A percentile compares a stretch with the other conserved stretches of the same genome.
phyloP scores from a whole-genome alignment of 805 yeast species.

The Saccharomycopsis amapae region DNA sequence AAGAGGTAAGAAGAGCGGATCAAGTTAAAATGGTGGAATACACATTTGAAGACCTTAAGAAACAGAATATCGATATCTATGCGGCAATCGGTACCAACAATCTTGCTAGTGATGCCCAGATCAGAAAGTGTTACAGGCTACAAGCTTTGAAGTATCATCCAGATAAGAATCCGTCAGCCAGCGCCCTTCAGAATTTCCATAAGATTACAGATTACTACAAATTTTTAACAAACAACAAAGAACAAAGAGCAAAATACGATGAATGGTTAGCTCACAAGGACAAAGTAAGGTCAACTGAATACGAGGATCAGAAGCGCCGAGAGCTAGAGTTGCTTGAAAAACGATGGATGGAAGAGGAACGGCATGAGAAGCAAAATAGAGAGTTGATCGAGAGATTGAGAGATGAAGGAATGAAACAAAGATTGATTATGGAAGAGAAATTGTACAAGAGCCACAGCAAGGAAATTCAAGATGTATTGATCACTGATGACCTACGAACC shows the following conservation, averaged over 20 bases:
- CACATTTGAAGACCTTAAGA: constrained; percentile 4
- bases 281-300: not conserved
- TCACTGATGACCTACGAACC: constrained; percentile 2
- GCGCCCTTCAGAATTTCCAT: constrained; percentile 48
- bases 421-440: not conserved
- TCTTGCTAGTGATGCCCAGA: constrained; percentile 7
- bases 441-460: not conserved
- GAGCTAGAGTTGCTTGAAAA: constrained; percentile 24
- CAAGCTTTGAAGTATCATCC: constrained; percentile 53
- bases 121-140: constrained; percentile 13
- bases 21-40: no score
- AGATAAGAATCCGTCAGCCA: constrained; percentile 49
- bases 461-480: not conserved
- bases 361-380: constrained; percentile 22
- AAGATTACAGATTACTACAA: constrained; percentile 63
- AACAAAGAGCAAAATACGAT: constrained; percentile 59
- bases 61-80: constrained; percentile 9
- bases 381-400: constrained; percentile 26
- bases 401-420: constrained; percentile 18
- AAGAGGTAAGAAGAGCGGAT: no score
- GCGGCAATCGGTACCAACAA: constrained; percentile 11
- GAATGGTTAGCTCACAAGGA: constrained; percentile 31
- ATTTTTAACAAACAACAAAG: constrained; percentile 35
- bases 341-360: constrained; percentile 23
- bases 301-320: not conserved